Percentiles rank a stretch among this genome's conserved stretches.
phyloP scores from a whole-genome alignment of 805 yeast species.

The Kluyveromyces siamensis region DNA sequence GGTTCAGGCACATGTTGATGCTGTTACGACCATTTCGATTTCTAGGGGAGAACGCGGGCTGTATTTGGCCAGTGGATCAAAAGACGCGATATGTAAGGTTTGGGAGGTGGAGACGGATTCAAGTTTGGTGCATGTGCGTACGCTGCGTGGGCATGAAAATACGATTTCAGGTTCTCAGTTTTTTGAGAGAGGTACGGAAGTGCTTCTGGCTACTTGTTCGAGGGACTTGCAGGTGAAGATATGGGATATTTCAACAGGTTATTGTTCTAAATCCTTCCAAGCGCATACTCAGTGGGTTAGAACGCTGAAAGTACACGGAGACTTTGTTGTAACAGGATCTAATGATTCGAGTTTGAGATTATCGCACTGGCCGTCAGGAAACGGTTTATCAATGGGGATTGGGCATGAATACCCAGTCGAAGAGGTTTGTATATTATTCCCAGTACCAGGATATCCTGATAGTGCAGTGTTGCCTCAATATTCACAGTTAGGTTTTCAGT shows the following conservation, averaged over 20 bases:
- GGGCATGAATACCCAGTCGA: conserved; percentile 87
- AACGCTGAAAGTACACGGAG: conserved; percentile 47
- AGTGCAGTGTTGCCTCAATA: conserved; percentile 19
- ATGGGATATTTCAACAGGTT: conserved; percentile 65
- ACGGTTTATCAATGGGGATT: conserved; percentile 53
- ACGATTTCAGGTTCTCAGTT: conserved; percentile 60
- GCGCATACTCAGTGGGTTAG: conserved; percentile 92
- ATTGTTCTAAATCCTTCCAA: conserved; percentile 52
- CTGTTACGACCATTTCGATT: conserved; percentile 34
- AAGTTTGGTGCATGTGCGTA: conserved; percentile 45
- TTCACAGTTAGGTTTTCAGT: conserved; percentile 47
- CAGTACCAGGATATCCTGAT: conserved; percentile 31
- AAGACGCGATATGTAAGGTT: conserved; percentile 50
- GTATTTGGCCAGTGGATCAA: conserved; percentile 36
- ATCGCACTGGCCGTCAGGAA: conserved; percentile 57
- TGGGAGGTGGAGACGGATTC: conserved; percentile 30
- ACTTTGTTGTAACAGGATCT: conserved; percentile 61
- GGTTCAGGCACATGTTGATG: conserved; percentile 67
- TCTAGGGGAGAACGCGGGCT: conserved; percentile 9
- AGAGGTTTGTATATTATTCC: conserved; percentile 53
- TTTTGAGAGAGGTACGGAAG: conserved; percentile 33
- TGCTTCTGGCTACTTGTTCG: conserved; percentile 49
- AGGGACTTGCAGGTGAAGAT: conserved; percentile 52
- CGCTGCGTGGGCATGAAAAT: conserved; percentile 81
- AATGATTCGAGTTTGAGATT: conserved; percentile 69